A percentile compares a stretch with the other conserved stretches of the same genome.
phyloP scores from a whole-genome alignment of 192 early-diverging fungal species.

The Spizellomyces punctatus region DNA sequence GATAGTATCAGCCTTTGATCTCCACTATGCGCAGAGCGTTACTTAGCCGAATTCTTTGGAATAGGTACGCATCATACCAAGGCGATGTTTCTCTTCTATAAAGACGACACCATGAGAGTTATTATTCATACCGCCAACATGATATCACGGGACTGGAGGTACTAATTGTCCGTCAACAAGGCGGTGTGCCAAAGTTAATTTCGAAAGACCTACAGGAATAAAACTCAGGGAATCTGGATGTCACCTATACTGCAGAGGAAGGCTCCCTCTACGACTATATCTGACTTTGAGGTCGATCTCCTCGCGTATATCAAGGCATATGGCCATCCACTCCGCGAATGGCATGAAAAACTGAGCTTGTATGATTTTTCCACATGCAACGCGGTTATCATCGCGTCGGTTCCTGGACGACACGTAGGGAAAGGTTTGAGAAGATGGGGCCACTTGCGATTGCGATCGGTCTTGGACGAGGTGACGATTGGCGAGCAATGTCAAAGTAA shows the following conservation, averaged over 20 bases:
- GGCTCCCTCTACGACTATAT: conserved; percentile 12
- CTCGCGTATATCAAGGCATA: conserved; percentile 56
- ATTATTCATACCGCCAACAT: conserved; percentile 69
- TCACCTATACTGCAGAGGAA: conserved; percentile 50
- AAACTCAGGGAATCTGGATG: conserved; percentile 61
- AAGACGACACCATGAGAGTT: conserved; percentile 44
- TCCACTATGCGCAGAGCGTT: too few species aligned
- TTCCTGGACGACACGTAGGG: conserved; percentile 58
- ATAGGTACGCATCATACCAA: conserved; percentile 68
- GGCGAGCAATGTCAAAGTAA: conserved; percentile 16
- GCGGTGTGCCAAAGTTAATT: too few species aligned
- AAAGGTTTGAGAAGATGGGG: conserved; percentile 57
- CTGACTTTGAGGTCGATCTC: conserved; percentile 59
- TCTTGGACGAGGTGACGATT: conserved; percentile 43
- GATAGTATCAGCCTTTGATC: too few species aligned
- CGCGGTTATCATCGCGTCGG: conserved; percentile 59
- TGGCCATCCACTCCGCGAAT: conserved; percentile 26
- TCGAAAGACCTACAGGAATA: conserved; percentile 40
- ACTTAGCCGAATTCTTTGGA: background rate
- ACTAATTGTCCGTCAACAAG: background rate
- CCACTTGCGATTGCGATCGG: conserved; percentile 43
- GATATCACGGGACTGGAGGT: conserved; percentile 64
- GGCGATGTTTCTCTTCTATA: conserved; percentile 62
- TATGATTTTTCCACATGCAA: conserved; percentile 56
- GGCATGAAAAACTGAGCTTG: conserved; percentile 36